Percentiles rank a stretch among this genome's conserved stretches.
Evolutionary conservation across 2,329 filamentous ascomycete genomes (phyloP).

Genomic region (Coniochaeta sp.): DNA sequence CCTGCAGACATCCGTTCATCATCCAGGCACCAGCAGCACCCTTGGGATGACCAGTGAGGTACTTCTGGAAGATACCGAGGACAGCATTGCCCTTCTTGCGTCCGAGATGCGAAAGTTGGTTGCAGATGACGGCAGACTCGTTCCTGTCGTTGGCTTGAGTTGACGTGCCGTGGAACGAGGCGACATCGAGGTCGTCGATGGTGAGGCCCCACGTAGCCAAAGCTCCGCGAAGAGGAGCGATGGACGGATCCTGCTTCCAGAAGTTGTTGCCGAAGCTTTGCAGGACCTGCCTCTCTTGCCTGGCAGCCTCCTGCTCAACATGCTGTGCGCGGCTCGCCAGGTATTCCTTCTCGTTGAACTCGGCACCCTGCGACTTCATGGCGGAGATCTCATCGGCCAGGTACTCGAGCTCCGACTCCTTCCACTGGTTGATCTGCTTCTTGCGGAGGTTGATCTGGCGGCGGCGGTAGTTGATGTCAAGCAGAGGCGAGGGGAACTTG

Average conservation of each 20-base stretch:
- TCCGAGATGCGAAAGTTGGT: constrained; percentile 91
- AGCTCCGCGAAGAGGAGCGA: constrained; percentile 91
- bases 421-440: constrained; percentile 93
- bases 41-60: constrained; percentile 97
- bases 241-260: constrained; percentile 92
- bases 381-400: constrained; percentile 87
- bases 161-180: constrained; percentile 97
- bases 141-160: constrained; percentile 99
- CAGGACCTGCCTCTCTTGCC: constrained; percentile 90
- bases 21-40: constrained; percentile 99
- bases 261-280: constrained; percentile 95
- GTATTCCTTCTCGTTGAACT: constrained; percentile 81
- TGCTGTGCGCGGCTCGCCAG: constrained; percentile 76
- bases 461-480: constrained; percentile 96
- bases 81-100: constrained; percentile 95
- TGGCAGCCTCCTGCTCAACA: constrained; percentile 78
- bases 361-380: constrained; percentile 70
- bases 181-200: constrained; percentile 89
- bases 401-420: constrained; percentile 89
- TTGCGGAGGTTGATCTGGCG: constrained; percentile 91
- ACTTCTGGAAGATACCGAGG: constrained; percentile 98
- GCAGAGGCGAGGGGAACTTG: constrained; percentile 89
- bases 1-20: constrained; percentile 97
- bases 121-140: constrained; percentile 93
- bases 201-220: constrained; percentile 97